Conservation (phyloP, 2,329 filamentous ascomycete species). For the Colletotrichum spaethianum region DNA sequence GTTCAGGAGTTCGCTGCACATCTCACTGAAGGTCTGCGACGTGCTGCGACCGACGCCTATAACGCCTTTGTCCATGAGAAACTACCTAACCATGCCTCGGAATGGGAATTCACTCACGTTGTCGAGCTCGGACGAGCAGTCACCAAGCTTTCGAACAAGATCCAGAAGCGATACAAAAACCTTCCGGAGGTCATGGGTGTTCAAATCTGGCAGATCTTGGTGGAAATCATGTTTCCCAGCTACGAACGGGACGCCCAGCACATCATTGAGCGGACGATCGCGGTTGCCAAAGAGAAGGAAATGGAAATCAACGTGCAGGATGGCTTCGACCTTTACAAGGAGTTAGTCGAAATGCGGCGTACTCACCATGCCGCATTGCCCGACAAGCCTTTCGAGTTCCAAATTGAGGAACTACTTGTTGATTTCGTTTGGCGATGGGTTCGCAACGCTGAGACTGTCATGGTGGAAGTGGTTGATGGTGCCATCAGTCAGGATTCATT, state of each 20-base stretch:
- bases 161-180: constrained; percentile 92
- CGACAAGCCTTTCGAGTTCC: constrained; percentile 83
- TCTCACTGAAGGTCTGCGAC: constrained; percentile 79
- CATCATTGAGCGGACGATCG: constrained; percentile 85
- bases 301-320: constrained; percentile 89
- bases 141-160: constrained; percentile 86
- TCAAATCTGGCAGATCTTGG: constrained; percentile 76
- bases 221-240: constrained; percentile 87
- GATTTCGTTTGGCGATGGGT: constrained; percentile 99
- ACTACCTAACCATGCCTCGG: constrained; percentile 83
- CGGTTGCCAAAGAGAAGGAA: constrained; percentile 76
- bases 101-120: constrained; percentile 93
- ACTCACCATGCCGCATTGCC: constrained; percentile 85
- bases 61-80: constrained; percentile 82
- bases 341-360: constrained; percentile 85
- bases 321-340: constrained; percentile 93
- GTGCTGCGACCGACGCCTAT: constrained; percentile 85
- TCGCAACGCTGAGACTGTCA: constrained; percentile 81
- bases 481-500: constrained; percentile 94
- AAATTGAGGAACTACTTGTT: constrained; percentile 87
- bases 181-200: constrained; percentile 89
- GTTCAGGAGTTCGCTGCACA: constrained; percentile 79
- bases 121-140: constrained; percentile 91
- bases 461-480: constrained; percentile 88
- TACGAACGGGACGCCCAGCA: constrained; percentile 92